Evolutionary conservation across 176 grass and related monocot genomes (phyloP).

Genomic region (Oryza rufipogon): DNA sequence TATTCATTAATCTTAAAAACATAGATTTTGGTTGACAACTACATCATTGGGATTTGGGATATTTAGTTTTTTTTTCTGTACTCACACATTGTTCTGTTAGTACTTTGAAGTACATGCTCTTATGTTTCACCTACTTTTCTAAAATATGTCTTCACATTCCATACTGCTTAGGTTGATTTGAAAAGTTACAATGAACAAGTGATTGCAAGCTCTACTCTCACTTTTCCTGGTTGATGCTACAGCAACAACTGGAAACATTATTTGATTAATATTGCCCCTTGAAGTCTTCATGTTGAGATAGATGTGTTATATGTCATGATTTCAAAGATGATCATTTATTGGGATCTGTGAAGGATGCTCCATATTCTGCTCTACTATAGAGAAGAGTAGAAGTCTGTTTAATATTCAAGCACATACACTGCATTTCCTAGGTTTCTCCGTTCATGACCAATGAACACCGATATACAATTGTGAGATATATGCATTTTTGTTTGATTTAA

Average conservation of each 20-base stretch:
- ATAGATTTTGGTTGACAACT: not conserved
- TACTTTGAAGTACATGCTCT: not conserved
- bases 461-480: not conserved
- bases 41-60: not conserved
- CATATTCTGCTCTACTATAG: not conserved
- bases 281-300: not conserved
- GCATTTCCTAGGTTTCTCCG: not conserved
- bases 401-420: not conserved
- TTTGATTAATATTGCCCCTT: not conserved
- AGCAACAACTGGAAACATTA: constrained; percentile 1
- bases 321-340: not conserved
- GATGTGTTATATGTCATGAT: not conserved
- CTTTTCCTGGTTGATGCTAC: constrained; percentile 10
- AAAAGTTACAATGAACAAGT: not conserved
- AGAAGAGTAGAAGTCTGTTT: not conserved
- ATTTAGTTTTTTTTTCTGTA: not conserved
- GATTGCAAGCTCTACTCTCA: not conserved
- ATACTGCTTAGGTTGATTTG: not conserved
- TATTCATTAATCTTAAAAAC: not conserved
- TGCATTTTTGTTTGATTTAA: not conserved
- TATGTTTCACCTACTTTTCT: not conserved
- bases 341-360: not conserved
- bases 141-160: not conserved
- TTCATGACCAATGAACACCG: not conserved
- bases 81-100: not conserved